These are phyloP conservation scores for Sesbania bispinosa DNA, from an alignment of 306 rosid species.

Conservation along the genomic window DNA sequence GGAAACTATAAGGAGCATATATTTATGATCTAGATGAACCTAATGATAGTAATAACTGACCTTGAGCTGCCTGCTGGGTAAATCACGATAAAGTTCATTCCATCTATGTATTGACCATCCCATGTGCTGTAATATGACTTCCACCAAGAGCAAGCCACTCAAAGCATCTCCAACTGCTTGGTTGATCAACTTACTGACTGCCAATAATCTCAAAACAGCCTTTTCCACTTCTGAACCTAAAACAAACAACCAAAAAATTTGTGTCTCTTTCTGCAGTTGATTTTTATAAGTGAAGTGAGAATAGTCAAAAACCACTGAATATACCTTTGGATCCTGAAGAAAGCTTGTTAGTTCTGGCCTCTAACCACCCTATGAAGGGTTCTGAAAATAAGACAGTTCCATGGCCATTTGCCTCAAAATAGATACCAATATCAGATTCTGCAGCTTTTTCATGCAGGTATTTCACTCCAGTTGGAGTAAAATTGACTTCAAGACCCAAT, in stretches of 20 bases:
- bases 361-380: conserved; percentile 49
- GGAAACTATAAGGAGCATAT: not conserved
- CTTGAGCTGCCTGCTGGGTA: conserved; percentile 95
- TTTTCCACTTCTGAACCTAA: conserved; percentile 65
- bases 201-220: conserved; percentile 77
- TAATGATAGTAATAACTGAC: conserved; percentile 35
- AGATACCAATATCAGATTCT: conserved; percentile 78
- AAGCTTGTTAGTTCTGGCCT: conserved; percentile 41
- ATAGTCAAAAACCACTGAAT: conserved; percentile 8
- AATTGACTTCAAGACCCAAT: conserved; percentile 69
- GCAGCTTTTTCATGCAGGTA: conserved; percentile 84
- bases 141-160: conserved; percentile 88
- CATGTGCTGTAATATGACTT: conserved; percentile 70
- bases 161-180: conserved; percentile 96
- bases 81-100: conserved; percentile 83
- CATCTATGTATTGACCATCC: conserved; percentile 79
- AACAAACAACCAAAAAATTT: conserved; percentile 24
- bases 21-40: conserved; percentile 13
- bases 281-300: conserved; percentile 17
- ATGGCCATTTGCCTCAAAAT: conserved; percentile 98
- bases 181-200: conserved; percentile 74
- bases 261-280: conserved; percentile 3
- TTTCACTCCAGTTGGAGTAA: conserved; percentile 93
- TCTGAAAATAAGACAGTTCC: conserved; percentile 90
- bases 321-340: conserved; percentile 55